Conservation (phyloP, 179 eudicot genomes). For the Beta corolliflora region DNA sequence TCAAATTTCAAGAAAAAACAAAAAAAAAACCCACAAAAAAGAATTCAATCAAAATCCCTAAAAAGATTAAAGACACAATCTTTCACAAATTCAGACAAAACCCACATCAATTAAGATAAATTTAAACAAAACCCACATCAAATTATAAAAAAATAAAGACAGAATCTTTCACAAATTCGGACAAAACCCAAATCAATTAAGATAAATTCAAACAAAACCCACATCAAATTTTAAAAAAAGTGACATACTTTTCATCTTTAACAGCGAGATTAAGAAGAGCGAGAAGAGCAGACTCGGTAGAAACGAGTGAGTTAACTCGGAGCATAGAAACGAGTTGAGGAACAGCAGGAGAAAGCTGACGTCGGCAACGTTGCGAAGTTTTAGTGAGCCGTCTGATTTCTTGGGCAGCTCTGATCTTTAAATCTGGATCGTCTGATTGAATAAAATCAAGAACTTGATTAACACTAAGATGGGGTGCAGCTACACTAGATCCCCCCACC, state of each 20-base stretch:
- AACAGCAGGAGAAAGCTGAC: slow-evolving; percentile 69
- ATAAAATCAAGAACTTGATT: slow-evolving; percentile 52
- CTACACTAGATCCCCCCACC: slow-evolving; percentile 16
- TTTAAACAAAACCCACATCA: too few relatives aligned
- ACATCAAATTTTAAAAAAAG: slow-evolving; percentile 8
- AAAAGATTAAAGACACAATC: slow-evolving; percentile 6
- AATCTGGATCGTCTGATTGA: slow-evolving; percentile 51
- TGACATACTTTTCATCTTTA: slow-evolving; percentile 77
- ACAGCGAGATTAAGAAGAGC: slow-evolving; percentile 97
- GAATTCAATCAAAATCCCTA: background rate
- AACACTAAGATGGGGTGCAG: slow-evolving; percentile 36
- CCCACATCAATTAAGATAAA: too few relatives aligned
- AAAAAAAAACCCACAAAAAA: background rate
- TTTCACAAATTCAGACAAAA: too few relatives aligned
- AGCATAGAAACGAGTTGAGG: slow-evolving; percentile 82
- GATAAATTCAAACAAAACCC: slow-evolving; percentile 11
- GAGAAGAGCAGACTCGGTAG: slow-evolving; percentile 80
- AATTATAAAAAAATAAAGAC: too few relatives aligned
- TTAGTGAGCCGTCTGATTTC: slow-evolving; percentile 95
- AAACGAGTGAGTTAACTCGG: slow-evolving; percentile 43
- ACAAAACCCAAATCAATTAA: slow-evolving; percentile 10
- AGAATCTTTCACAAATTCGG: background rate
- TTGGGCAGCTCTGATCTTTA: slow-evolving; percentile 63
- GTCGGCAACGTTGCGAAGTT: slow-evolving; percentile 82
- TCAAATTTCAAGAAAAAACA: background rate